These are phyloP conservation scores for Amaranthus palmeri DNA, from an alignment of 148 eudicot genomes.

Conservation along the genomic window DNA sequence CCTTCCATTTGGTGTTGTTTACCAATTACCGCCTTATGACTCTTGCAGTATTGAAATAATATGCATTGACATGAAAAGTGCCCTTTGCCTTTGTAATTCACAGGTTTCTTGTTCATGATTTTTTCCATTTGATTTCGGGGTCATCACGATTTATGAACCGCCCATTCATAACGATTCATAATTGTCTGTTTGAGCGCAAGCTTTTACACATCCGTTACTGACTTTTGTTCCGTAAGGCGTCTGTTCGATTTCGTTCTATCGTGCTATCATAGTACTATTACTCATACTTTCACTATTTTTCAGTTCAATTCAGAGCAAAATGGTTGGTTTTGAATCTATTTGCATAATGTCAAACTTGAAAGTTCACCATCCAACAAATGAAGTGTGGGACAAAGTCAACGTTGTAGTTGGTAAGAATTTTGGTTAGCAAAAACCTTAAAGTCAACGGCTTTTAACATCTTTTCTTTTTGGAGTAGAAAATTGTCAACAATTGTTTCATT, in stretches of 20 bases:
- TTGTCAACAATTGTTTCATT: too few species aligned
- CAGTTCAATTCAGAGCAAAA: background rate
- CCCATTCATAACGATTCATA: too few species aligned
- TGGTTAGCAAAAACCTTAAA: background rate
- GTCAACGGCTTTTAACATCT: background rate
- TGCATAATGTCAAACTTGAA: background rate
- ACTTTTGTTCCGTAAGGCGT: too few species aligned
- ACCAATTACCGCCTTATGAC: background rate
- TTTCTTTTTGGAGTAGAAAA: too few species aligned
- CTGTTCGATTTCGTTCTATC: too few species aligned
- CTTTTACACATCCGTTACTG: too few species aligned
- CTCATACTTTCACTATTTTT: too few species aligned
- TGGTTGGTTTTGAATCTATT: background rate
- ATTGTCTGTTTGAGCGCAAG: too few species aligned
- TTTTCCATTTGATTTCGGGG: too few species aligned
- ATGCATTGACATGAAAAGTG: background rate
- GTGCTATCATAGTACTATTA: too few species aligned
- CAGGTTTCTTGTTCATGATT: background rate
- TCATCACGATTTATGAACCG: too few species aligned
- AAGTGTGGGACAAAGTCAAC: background rate
- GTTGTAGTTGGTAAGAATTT: slow-evolving; percentile 3
- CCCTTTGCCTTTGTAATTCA: background rate
- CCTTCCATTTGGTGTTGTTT: slow-evolving; percentile 4
- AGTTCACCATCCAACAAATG: background rate
- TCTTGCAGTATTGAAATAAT: background rate